Evolutionary conservation across 169 alveolate species (phyloP).

Genomic region (Eimeria maxima): DNA sequence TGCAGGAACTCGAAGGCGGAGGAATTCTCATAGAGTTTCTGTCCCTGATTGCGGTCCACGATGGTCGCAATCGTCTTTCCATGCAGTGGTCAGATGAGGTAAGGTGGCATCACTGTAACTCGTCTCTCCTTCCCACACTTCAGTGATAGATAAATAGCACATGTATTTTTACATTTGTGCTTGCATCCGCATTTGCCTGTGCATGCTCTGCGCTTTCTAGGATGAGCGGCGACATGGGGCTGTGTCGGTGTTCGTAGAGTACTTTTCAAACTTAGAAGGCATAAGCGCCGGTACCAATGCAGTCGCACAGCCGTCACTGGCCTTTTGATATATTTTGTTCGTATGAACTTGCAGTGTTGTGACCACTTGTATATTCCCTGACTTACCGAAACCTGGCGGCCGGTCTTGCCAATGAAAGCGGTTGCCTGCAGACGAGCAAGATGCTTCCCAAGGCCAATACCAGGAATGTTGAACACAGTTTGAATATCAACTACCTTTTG

Average conservation of each 20-base stretch:
- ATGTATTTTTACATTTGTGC: background rate
- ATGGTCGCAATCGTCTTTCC: constrained; percentile 52
- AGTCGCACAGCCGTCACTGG: background rate
- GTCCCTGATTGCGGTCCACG: constrained; percentile 69
- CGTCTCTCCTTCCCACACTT: background rate
- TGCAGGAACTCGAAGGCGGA: constrained; percentile 41
- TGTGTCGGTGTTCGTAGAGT: constrained; percentile 73
- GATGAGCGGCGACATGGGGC: constrained; percentile 74
- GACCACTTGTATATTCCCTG: background rate
- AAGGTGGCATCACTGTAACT: background rate
- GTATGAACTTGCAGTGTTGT: background rate
- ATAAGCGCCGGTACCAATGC: background rate
- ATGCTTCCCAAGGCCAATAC: background rate
- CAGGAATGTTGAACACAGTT: background rate
- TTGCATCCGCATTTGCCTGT: background rate
- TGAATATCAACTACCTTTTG: background rate
- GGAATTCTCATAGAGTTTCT: constrained; percentile 53
- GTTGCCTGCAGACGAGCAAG: background rate
- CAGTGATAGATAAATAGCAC: background rate
- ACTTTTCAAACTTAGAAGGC: constrained; percentile 40
- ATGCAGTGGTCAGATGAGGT: constrained; percentile 81
- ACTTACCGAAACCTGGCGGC: background rate
- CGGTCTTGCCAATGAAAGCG: background rate
- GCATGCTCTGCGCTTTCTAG: background rate
- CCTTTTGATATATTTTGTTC: background rate